phyloP scores from a whole-genome alignment of 1,284 basidiomycete species.

The Phylloporus sp. region DNA sequence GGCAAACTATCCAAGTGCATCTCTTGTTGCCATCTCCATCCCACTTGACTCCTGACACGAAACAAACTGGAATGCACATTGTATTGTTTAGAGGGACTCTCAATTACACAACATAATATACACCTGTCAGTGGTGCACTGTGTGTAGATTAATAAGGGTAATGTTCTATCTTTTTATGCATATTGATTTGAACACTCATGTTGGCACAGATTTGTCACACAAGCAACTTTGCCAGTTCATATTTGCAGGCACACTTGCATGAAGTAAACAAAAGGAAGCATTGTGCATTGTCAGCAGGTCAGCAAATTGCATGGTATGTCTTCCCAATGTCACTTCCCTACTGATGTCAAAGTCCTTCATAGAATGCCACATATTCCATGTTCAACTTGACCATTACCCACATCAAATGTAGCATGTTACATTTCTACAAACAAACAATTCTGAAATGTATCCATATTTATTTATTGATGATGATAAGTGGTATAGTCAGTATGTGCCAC shows the following conservation, averaged over 20 bases:
- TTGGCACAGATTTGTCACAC: conserved; percentile 13
- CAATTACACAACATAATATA: conserved; percentile 82
- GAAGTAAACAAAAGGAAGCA: conserved; percentile 75
- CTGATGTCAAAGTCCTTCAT: background rate
- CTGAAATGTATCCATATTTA: conserved; percentile 35
- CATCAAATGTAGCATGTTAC: conserved; percentile 69
- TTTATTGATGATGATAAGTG: too few relatives aligned
- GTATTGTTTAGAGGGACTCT: conserved; percentile 90
- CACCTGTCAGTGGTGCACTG: conserved; percentile 51
- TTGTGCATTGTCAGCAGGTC: conserved; percentile 67
- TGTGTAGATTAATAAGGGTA: conserved; percentile 43
- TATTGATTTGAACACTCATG: conserved; percentile 7
- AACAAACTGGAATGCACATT: too few relatives aligned
- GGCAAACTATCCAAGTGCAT: conserved; percentile 93
- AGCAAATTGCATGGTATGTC: conserved; percentile 67
- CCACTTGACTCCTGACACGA: too few relatives aligned
- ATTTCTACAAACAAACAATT: conserved; percentile 75
- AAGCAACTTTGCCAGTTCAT: conserved; percentile 53
- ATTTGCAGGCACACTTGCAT: conserved; percentile 68
- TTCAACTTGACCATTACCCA: conserved; percentile 84
- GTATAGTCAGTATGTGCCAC: too few relatives aligned
- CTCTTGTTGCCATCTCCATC: too few relatives aligned
- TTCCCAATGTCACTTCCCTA: background rate
- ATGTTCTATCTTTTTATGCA: background rate
- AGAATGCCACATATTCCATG: conserved; percentile 89